phyloP scores from a whole-genome alignment of 495 filamentous ascomycete genomes.

The Lasiosphaeria miniovina region DNA sequence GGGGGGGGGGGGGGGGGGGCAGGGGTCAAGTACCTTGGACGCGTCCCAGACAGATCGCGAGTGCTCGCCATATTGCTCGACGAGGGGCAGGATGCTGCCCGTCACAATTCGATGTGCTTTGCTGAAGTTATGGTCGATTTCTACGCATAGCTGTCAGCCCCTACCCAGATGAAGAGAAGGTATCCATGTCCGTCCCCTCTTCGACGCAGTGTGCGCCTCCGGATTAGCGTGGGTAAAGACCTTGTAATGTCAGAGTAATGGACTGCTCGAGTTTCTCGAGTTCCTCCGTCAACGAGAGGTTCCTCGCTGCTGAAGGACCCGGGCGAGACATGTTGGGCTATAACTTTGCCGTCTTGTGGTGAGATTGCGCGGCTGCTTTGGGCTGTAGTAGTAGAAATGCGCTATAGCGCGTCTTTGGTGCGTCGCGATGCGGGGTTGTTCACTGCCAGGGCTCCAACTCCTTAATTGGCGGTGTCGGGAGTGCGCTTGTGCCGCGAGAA shows the following conservation, averaged over 20 bases:
- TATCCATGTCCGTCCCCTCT: neutral
- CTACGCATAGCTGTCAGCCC: slow-evolving; percentile 41
- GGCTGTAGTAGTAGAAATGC: neutral
- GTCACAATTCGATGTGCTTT: slow-evolving; percentile 96
- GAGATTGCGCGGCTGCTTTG: neutral
- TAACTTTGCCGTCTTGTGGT: slow-evolving; percentile 10
- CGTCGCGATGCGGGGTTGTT: slow-evolving; percentile 17
- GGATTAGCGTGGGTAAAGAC: slow-evolving; percentile 33
- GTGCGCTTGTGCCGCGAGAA: neutral
- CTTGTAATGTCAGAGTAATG: slow-evolving; percentile 94
- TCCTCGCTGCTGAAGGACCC: slow-evolving; percentile 54
- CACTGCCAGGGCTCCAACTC: neutral
- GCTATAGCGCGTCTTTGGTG: slow-evolving; percentile 10
- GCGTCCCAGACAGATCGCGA: slow-evolving; percentile 95
- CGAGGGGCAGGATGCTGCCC: slow-evolving; percentile 83
- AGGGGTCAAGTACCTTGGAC: slow-evolving; percentile 62
- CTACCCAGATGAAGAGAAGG: neutral
- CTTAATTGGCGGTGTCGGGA: slow-evolving; percentile 15
- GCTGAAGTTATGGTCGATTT: slow-evolving; percentile 98
- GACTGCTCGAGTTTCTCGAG: slow-evolving; percentile 94
- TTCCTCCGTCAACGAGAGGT: slow-evolving; percentile 85
- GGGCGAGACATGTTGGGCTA: slow-evolving; percentile 41
- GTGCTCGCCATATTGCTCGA: slow-evolving; percentile 95
- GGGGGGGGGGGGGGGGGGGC: neutral
- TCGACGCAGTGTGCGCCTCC: no score